These are phyloP conservation scores for Xylaria venustula DNA, from an alignment of 495 filamentous ascomycete species.

Conservation along the genomic window DNA sequence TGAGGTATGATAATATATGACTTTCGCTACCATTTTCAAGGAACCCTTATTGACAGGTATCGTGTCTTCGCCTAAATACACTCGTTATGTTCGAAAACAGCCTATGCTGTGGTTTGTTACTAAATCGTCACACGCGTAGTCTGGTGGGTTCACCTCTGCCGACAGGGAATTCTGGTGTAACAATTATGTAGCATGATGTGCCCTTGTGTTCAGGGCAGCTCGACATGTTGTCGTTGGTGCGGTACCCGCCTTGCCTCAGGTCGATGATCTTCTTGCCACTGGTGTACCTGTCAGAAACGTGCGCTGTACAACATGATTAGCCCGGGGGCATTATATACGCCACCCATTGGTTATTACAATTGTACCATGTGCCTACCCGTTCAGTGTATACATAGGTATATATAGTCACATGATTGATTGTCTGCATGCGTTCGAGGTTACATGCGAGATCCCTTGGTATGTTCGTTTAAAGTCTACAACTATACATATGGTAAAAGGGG, in stretches of 20 bases:
- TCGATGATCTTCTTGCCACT: too few species aligned
- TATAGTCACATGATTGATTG: neutral
- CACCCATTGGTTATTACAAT: too few species aligned
- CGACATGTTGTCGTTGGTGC: too few species aligned
- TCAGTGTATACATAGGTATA: neutral
- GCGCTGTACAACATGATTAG: too few species aligned
- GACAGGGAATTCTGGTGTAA: neutral
- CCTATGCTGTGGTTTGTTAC: too few species aligned
- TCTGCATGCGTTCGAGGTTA: neutral
- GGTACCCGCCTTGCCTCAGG: too few species aligned
- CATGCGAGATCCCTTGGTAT: neutral
- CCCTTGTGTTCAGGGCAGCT: neutral
- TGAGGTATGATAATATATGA: conserved; percentile 9
- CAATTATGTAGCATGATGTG: neutral
- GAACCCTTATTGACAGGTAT: neutral
- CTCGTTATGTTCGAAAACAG: too few species aligned
- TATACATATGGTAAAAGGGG: too few species aligned
- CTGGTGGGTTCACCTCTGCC: neutral
- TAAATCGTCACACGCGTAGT: neutral
- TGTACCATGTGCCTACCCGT: neutral
- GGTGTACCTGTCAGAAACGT: too few species aligned
- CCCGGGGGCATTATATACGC: too few species aligned
- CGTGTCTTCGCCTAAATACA: too few species aligned
- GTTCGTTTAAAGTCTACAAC: too few species aligned
- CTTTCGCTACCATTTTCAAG: neutral